Percentiles rank a stretch among this genome's conserved stretches.
Conservation (phyloP, 345 rosid species). For the Mallotus nudiflorus region DNA sequence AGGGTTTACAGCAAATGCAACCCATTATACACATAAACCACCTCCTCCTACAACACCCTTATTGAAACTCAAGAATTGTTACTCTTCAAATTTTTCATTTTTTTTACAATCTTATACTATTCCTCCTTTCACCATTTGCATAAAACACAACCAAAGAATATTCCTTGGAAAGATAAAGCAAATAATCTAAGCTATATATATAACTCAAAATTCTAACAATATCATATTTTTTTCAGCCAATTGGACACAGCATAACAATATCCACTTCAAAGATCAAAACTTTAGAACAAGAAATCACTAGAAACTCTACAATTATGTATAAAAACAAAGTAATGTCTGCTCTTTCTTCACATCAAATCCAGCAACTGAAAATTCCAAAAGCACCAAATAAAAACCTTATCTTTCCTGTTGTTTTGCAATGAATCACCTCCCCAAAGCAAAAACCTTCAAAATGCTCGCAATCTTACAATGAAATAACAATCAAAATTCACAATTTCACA, state of each 20-base stretch:
- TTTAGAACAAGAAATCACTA: conserved; percentile 7
- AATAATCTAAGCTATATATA: conserved; percentile 16
- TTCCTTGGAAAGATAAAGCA: conserved; percentile 11
- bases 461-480: background rate
- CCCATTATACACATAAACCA: conserved; percentile 68
- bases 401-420: background rate
- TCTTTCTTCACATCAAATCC: conserved; percentile 13
- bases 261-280: conserved; percentile 9
- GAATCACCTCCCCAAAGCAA: conserved; percentile 7
- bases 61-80: conserved; percentile 37
- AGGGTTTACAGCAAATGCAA: conserved; percentile 79
- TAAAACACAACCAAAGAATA: conserved; percentile 16
- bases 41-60: conserved; percentile 30
- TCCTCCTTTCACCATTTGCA: conserved; percentile 34
- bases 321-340: conserved; percentile 14
- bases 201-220: conserved; percentile 25
- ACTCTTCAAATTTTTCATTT: conserved; percentile 28
- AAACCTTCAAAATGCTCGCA: conserved; percentile 5
- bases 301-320: conserved; percentile 11
- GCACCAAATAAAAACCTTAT: conserved; percentile 8
- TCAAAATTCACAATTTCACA: background rate
- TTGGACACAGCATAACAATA: background rate
- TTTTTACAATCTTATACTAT: conserved; percentile 21
- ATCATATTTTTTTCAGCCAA: conserved; percentile 12
- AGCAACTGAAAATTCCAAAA: background rate